Evolutionary conservation across 164 flowering plant species (phyloP).

Genomic region (Buxus sempervirens): DNA sequence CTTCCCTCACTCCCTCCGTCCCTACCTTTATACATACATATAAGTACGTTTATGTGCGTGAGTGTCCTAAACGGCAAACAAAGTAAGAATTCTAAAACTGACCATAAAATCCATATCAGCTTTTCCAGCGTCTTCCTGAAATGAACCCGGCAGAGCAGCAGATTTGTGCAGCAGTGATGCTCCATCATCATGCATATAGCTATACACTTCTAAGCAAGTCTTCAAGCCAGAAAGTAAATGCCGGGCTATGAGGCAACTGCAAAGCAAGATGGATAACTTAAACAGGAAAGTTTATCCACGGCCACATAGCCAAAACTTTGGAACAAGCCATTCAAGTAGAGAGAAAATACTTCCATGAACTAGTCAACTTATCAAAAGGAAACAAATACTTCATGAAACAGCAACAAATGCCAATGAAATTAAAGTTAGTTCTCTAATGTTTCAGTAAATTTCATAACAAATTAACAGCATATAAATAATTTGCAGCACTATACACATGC

Average conservation of each 20-base stretch:
- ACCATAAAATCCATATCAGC: slow-evolving; percentile 31
- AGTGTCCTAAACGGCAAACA: neutral
- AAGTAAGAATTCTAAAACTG: slow-evolving; percentile 9
- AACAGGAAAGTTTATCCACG: slow-evolving; percentile 5
- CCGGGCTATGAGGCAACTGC: slow-evolving; percentile 94
- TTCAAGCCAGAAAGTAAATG: slow-evolving; percentile 88
- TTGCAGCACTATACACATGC: neutral
- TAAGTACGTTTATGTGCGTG: neutral
- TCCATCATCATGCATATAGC: slow-evolving; percentile 66
- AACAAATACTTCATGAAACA: no score
- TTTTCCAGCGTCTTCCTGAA: slow-evolving; percentile 49
- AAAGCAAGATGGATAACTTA: slow-evolving; percentile 10
- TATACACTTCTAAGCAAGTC: slow-evolving; percentile 85
- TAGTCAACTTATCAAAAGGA: neutral
- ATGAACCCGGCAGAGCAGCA: slow-evolving; percentile 31
- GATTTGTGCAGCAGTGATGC: slow-evolving; percentile 28
- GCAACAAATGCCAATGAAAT: no score
- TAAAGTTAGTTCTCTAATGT: no score
- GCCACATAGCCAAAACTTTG: neutral
- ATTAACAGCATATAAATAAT: neutral
- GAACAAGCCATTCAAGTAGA: slow-evolving; percentile 2
- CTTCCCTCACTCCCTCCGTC: no score
- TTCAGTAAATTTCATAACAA: neutral
- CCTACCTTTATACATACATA: neutral
- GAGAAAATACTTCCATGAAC: neutral